Evolutionary conservation across 441 rosid genomes (phyloP).

Genomic region (Daphne laureola): DNA sequence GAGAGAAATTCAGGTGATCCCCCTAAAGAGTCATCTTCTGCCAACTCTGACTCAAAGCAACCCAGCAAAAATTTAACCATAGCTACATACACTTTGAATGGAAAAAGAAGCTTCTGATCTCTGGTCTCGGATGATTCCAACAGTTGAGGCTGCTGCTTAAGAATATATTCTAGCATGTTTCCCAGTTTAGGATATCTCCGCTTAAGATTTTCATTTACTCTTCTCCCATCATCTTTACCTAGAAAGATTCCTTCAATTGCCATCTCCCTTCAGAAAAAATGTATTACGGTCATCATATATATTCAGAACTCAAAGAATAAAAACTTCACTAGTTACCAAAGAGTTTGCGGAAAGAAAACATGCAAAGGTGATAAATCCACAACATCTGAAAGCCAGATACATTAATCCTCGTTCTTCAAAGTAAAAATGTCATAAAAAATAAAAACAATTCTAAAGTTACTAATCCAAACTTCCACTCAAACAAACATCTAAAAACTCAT

Average conservation of each 20-base stretch:
- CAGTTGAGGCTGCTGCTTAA: slow-evolving; percentile 73
- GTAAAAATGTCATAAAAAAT: no score
- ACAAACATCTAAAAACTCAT: no score
- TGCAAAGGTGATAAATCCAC: slow-evolving; percentile 4
- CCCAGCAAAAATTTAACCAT: slow-evolving; percentile 75
- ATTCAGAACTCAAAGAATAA: slow-evolving; percentile 6
- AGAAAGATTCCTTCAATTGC: slow-evolving; percentile 88
- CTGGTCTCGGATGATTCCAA: slow-evolving; percentile 63
- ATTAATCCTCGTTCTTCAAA: no score
- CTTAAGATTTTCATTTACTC: slow-evolving; percentile 34
- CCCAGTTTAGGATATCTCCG: slow-evolving; percentile 65
- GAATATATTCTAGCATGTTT: slow-evolving; percentile 68
- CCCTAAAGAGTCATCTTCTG: slow-evolving; percentile 38
- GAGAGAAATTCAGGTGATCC: slow-evolving; percentile 51
- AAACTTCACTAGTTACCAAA: not conserved
- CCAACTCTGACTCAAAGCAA: slow-evolving; percentile 84
- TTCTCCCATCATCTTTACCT: slow-evolving; percentile 41
- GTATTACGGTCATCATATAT: slow-evolving; percentile 3
- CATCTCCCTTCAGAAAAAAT: slow-evolving; percentile 58
- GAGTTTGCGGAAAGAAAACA: not conserved
- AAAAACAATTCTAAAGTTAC: no score
- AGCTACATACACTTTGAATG: slow-evolving; percentile 63
- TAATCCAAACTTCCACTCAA: no score
- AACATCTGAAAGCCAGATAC: not conserved
- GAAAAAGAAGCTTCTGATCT: slow-evolving; percentile 74